Evolutionary conservation across 1,139 yeast species (phyloP), one percentile per base, ranked within the genome.

Genomic region (Kazachstania sp.): DNA sequence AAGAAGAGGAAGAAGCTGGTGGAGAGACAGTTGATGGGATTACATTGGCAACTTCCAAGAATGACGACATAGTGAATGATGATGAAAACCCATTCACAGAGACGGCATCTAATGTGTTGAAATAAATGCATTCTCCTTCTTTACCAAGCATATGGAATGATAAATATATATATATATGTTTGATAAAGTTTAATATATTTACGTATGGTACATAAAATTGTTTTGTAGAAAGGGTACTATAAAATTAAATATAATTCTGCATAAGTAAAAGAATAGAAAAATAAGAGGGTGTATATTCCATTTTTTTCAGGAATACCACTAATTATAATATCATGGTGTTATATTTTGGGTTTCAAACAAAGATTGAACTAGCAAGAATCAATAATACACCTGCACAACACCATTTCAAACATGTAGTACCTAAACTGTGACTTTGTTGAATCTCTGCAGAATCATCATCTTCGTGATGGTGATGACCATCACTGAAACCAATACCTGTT

Each of bases 401-500:
- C 63, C 65, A 65, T 47, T 56, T 63, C 31, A 65, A 44, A 51
- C 68, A 65, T 2, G 60, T 56, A 0, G 66, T 61, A 31, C 66
- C 68, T 9, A 59, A 49, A 48, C 65, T 61, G 45, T 65, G 68
- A 12, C 54, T 56, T 18, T 53, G 52, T 15, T 51, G 51, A 20
- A 57, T 49, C 43, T 57, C 54, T 26, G 54, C 51, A n/a, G 57
- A 60, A 23, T 53, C 58, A 38, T 60, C 61, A 29, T 56, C 60
- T 45, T 55, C 52, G 39, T 63, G 66, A 44, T 65, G 68, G 41
- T 63, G 66, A 45, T 65, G 68, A 11, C 58, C 54, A 45, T 65
- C 67, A 51, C 67, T 64, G 45, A 65, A 65, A 6, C 68, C 67
- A 35, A 64, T 53, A 36, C 65, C 68, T 6, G 68, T 60, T 72